A percentile compares a stretch with the other conserved stretches of the same genome.
phyloP scores from a whole-genome alignment of 805 yeast species.

The Diddensiella caesifluorescens region DNA sequence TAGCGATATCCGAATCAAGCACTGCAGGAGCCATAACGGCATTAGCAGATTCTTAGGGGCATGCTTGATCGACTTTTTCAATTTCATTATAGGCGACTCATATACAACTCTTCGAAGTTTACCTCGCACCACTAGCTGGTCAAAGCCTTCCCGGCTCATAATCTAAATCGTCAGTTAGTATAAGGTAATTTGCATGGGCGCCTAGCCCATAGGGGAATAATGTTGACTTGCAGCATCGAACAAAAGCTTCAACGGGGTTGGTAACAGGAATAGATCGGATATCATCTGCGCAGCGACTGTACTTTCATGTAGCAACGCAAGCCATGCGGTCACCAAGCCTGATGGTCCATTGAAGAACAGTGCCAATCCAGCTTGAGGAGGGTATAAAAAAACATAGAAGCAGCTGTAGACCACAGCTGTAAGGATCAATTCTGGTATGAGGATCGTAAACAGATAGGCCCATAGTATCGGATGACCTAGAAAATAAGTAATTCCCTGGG shows the following conservation, averaged over 20 bases:
- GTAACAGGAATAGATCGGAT: slow-evolving; percentile 41
- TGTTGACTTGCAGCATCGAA: slow-evolving; percentile 43
- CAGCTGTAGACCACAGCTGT: slow-evolving; percentile 35
- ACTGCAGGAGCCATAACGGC: slow-evolving; percentile 39
- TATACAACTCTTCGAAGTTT: slow-evolving; percentile 33
- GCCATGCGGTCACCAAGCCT: slow-evolving; percentile 44
- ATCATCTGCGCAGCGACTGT: slow-evolving; percentile 40
- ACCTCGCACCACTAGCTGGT: slow-evolving; percentile 40
- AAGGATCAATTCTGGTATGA: slow-evolving; percentile 43
- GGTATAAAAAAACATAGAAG: slow-evolving; percentile 39
- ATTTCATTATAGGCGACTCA: slow-evolving; percentile 30
- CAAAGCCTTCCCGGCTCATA: slow-evolving; percentile 41
- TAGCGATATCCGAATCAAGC: slow-evolving; percentile 35
- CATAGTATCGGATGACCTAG: slow-evolving; percentile 39
- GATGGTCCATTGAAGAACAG: slow-evolving; percentile 46
- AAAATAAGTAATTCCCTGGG: slow-evolving; percentile 41
- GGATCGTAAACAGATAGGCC: slow-evolving; percentile 41
- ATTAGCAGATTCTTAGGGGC: slow-evolving; percentile 38
- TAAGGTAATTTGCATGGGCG: background rate
- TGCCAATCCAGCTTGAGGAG: slow-evolving; percentile 40
- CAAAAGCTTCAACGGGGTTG: slow-evolving; percentile 41
- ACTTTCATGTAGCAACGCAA: slow-evolving; percentile 41
- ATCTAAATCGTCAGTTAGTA: slow-evolving; percentile 17
- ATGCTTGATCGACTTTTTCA: slow-evolving; percentile 31
- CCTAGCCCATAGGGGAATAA: too few species aligned